Base-by-base conservation (phyloP, 306 rosid species). In the Mimosa bimucronata region DNA sequence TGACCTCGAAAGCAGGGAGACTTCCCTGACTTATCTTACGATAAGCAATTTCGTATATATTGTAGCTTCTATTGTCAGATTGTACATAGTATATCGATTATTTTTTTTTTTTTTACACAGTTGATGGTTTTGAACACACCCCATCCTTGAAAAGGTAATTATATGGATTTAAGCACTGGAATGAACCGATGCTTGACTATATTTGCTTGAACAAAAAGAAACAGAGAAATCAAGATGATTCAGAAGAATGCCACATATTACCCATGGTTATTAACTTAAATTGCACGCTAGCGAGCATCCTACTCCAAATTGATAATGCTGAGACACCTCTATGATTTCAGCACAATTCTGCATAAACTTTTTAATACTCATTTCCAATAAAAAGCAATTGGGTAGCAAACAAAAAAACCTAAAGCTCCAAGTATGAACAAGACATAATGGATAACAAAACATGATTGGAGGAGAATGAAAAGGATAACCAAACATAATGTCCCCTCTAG, bases 401-500 rank as follows among this genome's bases (percentile, higher is more conserved):
- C 40, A n/a, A 4, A 34, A 46, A 18, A 73, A 34, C 11, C 15
- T 9, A 45, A n/a, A 25, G 42, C 69, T n/a, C n/a, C n/a, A n/a
- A n/a, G n/a, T 34, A 19, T 45, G 67, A 30, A 57, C 12, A 60
- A 74, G 55, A 74, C 9, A 37, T 46, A 44, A 55, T 37, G n/a
- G n/a, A n/a, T n/a, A n/a, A n/a, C n/a, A n/a, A n/a, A 74, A 58
- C 77, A 30, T 7, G 11, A 11, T 19, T 30, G 38, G 50, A 41
- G 77, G 75, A 60, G 52, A 52, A 74, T 64, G 53, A 73, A 11
- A 73, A 15, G 38, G n/a, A n/a, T 52, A 52, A 42, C 21, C 71
- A 37, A 23, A 79, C 44, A 70, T 16, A 19, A 3, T 5, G 78
- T 83, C 80, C 50, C 77, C 34, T 55, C 65, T 25, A 61, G 42